Conservation (phyloP, 306 rosid genomes). For the Sicyos baderoa region DNA sequence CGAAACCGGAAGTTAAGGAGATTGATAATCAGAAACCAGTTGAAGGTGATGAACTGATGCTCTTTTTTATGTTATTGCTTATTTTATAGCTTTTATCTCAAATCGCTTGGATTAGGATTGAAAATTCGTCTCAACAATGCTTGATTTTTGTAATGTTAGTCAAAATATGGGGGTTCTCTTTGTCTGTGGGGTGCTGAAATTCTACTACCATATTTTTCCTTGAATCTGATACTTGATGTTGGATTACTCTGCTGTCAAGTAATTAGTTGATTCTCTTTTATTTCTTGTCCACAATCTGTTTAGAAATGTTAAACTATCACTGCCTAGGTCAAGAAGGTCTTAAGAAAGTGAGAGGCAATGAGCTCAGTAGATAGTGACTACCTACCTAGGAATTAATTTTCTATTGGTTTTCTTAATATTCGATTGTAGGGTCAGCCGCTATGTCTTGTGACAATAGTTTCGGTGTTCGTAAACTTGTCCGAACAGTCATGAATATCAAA, state of each 20-base stretch:
- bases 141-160: background rate
- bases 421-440: too few relatives aligned
- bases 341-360: too few relatives aligned
- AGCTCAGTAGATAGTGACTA: too few relatives aligned
- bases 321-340: too few relatives aligned
- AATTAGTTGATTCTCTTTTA: background rate
- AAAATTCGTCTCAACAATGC: background rate
- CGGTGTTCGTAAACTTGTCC: too few relatives aligned
- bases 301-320: too few relatives aligned
- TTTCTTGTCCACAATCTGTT: too few relatives aligned
- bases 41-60: constrained; percentile 9
- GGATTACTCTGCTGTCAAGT: background rate
- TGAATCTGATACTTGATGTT: background rate
- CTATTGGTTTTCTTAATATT: too few relatives aligned
- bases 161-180: background rate
- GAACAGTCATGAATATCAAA: too few relatives aligned
- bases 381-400: too few relatives aligned
- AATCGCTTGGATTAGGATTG: background rate
- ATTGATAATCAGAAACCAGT: background rate
- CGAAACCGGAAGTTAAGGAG: background rate
- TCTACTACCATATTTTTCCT: background rate
- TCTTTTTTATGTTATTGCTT: background rate
- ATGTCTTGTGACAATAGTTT: too few relatives aligned
- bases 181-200: background rate
- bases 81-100: background rate